Conservation (phyloP, 2,329 filamentous ascomycete species). For the Fusarium stilboides region DNA sequence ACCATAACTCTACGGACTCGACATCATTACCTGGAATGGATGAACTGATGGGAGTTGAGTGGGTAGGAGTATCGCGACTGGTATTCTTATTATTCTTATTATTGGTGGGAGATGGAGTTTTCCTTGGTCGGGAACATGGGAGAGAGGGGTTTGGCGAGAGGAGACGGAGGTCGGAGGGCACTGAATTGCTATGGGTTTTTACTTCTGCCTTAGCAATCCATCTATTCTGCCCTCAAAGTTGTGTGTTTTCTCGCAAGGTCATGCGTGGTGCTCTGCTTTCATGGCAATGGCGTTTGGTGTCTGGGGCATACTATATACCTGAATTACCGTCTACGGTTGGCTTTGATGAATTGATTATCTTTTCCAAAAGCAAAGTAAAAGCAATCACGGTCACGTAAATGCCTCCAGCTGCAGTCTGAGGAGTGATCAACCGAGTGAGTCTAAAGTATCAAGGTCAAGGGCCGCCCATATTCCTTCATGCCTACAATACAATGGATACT, state of each 20-base stretch:
- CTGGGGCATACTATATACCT: slow-evolving; percentile 54
- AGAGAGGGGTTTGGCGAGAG: slow-evolving; percentile 18
- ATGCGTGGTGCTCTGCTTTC: slow-evolving; percentile 49
- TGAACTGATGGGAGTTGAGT: slow-evolving; percentile 37
- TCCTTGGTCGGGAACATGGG: slow-evolving; percentile 30
- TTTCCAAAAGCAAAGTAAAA: background rate
- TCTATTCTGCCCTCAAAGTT: slow-evolving; percentile 44
- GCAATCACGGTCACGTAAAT: background rate
- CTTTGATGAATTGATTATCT: slow-evolving; percentile 34
- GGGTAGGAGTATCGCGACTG: slow-evolving; percentile 38
- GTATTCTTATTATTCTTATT: slow-evolving; percentile 31
- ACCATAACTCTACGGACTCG: slow-evolving; percentile 31
- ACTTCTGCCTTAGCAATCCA: slow-evolving; percentile 44
- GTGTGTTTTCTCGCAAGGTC: slow-evolving; percentile 37
- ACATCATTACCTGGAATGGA: slow-evolving; percentile 43
- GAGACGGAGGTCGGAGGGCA: slow-evolving; percentile 24
- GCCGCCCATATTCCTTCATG: no score
- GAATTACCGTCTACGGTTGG: slow-evolving; percentile 41
- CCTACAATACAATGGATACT: background rate
- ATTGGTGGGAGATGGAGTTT: slow-evolving; percentile 34
- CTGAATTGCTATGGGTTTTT: slow-evolving; percentile 38
- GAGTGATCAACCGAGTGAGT: background rate
- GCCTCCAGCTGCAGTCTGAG: background rate
- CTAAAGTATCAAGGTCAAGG: background rate
- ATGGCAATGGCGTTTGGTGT: slow-evolving; percentile 56